A percentile compares a stretch with the other conserved stretches of the same genome.
phyloP scores from a whole-genome alignment of 169 alveolate species.

The Eimeria sp. region DNA sequence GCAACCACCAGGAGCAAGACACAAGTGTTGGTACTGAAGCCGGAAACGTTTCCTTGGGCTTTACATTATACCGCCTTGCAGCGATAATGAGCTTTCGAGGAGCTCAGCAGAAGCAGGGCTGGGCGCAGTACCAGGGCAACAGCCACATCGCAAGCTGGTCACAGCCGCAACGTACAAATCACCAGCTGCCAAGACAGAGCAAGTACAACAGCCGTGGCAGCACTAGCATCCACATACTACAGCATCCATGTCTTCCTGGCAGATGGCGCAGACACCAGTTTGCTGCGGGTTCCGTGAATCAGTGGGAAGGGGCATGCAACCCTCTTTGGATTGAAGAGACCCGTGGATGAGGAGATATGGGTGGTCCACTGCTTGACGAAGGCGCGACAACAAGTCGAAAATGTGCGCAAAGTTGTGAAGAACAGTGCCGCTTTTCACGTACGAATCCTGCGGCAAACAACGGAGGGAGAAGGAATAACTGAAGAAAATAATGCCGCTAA shows the following conservation, averaged over 20 bases:
- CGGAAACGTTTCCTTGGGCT: neutral
- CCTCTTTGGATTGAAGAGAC: slow-evolving; percentile 86
- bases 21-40: neutral
- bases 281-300: slow-evolving; percentile 83
- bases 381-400: slow-evolving; percentile 92
- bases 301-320: slow-evolving; percentile 84
- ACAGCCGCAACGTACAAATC: neutral
- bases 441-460: slow-evolving; percentile 86
- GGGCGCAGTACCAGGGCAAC: neutral
- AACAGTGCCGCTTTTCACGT: slow-evolving; percentile 91
- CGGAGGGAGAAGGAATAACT: neutral
- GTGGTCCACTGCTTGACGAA: slow-evolving; percentile 96
- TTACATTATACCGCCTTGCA: neutral
- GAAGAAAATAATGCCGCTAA: neutral
- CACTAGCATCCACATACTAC: neutral
- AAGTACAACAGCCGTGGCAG: neutral
- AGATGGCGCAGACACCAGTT: slow-evolving; percentile 87
- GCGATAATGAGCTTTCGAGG: neutral
- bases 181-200: neutral
- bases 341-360: slow-evolving; percentile 94
- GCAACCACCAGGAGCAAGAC: neutral
- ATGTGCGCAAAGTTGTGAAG: slow-evolving; percentile 95
- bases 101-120: neutral
- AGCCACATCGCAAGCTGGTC: neutral
- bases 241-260: slow-evolving; percentile 86